phyloP scores from a whole-genome alignment of 768 basidiomycete genomes.

The Lentinula detonsa region DNA sequence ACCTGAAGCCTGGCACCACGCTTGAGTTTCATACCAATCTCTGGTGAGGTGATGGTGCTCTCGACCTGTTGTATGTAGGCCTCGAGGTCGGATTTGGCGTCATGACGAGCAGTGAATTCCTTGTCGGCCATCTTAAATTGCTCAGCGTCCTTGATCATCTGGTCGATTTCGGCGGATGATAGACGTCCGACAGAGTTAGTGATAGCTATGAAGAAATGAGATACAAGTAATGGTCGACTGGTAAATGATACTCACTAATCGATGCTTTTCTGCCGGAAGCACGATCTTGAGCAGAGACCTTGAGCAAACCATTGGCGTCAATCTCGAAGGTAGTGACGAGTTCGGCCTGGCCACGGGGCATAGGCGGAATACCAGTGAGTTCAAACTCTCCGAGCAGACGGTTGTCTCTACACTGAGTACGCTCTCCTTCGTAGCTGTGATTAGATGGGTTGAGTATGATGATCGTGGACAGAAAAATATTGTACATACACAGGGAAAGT shows the following conservation, averaged over 20 bases:
- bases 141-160: slow-evolving; percentile 99
- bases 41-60: slow-evolving; percentile 91
- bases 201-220: slow-evolving; percentile 52
- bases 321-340: slow-evolving; percentile 99
- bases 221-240: slow-evolving; percentile 4
- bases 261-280: slow-evolving; percentile 99
- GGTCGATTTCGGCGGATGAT: slow-evolving; percentile 95
- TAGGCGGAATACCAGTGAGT: slow-evolving; percentile 97
- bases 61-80: slow-evolving; percentile 97
- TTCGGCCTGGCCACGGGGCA: slow-evolving; percentile 99
- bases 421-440: slow-evolving; percentile 92
- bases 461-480: background rate
- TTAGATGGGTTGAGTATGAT: slow-evolving; percentile 4
- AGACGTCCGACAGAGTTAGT: slow-evolving; percentile 99
- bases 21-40: slow-evolving; percentile 98
- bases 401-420: slow-evolving; percentile 99
- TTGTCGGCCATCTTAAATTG: slow-evolving; percentile 95
- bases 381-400: slow-evolving; percentile 99
- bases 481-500: slow-evolving; percentile 91
- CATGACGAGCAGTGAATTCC: slow-evolving; percentile 97
- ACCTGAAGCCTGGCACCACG: slow-evolving; percentile 92
- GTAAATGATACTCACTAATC: slow-evolving; percentile 57
- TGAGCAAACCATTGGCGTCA: slow-evolving; percentile 98
- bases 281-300: slow-evolving; percentile 97
- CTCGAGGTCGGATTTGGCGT: slow-evolving; percentile 97